Conservation (phyloP, 441 rosid species). For the Arabidopsis lyrata region DNA sequence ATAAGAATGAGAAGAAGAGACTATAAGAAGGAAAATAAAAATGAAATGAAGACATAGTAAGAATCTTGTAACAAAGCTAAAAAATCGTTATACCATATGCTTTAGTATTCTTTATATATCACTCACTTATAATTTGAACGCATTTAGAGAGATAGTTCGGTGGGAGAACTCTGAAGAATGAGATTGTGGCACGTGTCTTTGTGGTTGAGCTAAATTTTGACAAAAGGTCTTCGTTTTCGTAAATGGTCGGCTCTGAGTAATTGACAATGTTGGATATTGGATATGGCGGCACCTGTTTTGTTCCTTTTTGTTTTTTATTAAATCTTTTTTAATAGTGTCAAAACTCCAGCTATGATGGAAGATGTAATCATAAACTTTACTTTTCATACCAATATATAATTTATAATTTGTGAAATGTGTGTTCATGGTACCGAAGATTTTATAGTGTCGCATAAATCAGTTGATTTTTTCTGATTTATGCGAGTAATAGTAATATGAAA, state of each 20-base stretch:
- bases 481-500: no score
- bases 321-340: not conserved
- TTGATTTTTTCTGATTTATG: no score
- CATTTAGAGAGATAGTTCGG: constrained; percentile 26
- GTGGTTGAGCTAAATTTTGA: constrained; percentile 87
- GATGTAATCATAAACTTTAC: not conserved
- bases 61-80: constrained; percentile 24
- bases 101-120: constrained; percentile 37
- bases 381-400: not conserved
- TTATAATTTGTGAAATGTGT: not conserved
- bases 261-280: constrained; percentile 31
- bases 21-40: constrained; percentile 19
- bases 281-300: constrained; percentile 46
- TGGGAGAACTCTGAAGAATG: constrained; percentile 27
- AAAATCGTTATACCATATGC: constrained; percentile 26
- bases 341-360: not conserved
- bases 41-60: constrained; percentile 40
- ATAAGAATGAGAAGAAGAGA: constrained; percentile 39
- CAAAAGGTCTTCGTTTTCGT: constrained; percentile 37
- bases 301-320: not conserved
- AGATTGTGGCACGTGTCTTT: constrained; percentile 51
- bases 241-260: constrained; percentile 58
- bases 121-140: constrained; percentile 19
- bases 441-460: no score
- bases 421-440: no score